Conservation (phyloP, 495 filamentous ascomycete species). For the Annulohypoxylon nitens region DNA sequence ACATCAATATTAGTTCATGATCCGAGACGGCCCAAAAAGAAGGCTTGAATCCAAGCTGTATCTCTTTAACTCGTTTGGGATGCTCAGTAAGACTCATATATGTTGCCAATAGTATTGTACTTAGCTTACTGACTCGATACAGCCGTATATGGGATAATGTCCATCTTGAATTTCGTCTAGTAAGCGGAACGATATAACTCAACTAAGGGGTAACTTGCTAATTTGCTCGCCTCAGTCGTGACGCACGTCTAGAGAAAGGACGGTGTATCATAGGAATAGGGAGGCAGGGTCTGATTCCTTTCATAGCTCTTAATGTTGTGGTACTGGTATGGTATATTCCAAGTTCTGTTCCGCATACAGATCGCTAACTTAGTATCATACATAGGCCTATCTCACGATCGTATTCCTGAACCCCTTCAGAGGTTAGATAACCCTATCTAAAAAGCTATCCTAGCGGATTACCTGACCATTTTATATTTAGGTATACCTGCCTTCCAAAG, state of each 20-base stretch:
- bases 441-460: background rate
- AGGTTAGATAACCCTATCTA: constrained; percentile 47
- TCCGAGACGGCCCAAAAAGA: constrained; percentile 57
- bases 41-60: constrained; percentile 64
- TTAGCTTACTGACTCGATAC: constrained; percentile 25
- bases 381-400: constrained; percentile 64
- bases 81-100: constrained; percentile 56
- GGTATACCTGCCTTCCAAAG: constrained; percentile 59
- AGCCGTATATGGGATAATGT: constrained; percentile 63
- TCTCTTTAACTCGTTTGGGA: constrained; percentile 66
- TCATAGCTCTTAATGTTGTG: constrained; percentile 63
- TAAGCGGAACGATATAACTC: constrained; percentile 46
- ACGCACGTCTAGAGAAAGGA: constrained; percentile 60
- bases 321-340: constrained; percentile 58
- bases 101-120: background rate
- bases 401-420: constrained; percentile 64
- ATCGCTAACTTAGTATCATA: constrained; percentile 31
- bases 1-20: constrained; percentile 67
- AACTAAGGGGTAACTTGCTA: background rate
- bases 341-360: background rate
- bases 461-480: constrained; percentile 8
- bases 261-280: constrained; percentile 67
- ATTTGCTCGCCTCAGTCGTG: constrained; percentile 55
- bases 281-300: constrained; percentile 61
- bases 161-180: constrained; percentile 65